These are phyloP conservation scores for Deinandra increscens DNA, from an alignment of 129 eudicot species.

Conservation along the genomic window DNA sequence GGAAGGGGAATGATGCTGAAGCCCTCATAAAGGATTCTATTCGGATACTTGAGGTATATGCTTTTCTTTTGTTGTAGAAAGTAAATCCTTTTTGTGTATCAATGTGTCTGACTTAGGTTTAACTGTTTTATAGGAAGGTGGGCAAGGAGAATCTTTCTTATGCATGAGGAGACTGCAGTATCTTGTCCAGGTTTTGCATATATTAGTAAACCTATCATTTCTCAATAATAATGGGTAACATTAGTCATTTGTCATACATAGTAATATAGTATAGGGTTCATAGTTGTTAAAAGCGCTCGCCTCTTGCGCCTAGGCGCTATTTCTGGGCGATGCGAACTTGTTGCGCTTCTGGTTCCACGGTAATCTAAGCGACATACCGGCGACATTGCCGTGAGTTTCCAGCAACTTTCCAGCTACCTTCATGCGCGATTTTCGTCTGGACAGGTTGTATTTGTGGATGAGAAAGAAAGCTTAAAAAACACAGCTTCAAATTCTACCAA, in stretches of 20 bases:
- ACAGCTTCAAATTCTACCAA: too few relatives aligned
- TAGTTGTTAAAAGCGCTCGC: too few relatives aligned
- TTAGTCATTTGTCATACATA: conserved; percentile 6
- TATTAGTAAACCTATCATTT: conserved; percentile 3
- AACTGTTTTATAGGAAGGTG: conserved; percentile 59
- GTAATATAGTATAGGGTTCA: too few relatives aligned
- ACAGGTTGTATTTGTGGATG: too few relatives aligned
- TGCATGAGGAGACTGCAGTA: conserved; percentile 69
- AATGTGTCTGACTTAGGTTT: conserved; percentile 19
- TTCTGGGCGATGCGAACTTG: too few relatives aligned
- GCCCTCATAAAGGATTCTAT: conserved; percentile 66
- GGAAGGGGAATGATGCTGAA: conserved; percentile 65
- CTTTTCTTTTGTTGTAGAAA: neutral
- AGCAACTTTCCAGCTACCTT: too few relatives aligned
- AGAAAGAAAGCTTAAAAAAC: too few relatives aligned
- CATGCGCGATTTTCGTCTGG: too few relatives aligned
- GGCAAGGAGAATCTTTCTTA: conserved; percentile 72
- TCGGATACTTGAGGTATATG: conserved; percentile 70
- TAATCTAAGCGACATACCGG: too few relatives aligned
- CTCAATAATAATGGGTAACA: neutral
- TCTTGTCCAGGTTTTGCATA: conserved; percentile 73
- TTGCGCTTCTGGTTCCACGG: too few relatives aligned
- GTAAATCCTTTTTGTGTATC: neutral
- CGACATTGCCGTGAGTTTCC: too few relatives aligned
- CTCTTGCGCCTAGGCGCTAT: too few relatives aligned